Percentiles rank a stretch among this genome's conserved stretches.
Conservation (phyloP, 2,329 filamentous ascomycete genomes). For the Pseudocercospora musae region DNA sequence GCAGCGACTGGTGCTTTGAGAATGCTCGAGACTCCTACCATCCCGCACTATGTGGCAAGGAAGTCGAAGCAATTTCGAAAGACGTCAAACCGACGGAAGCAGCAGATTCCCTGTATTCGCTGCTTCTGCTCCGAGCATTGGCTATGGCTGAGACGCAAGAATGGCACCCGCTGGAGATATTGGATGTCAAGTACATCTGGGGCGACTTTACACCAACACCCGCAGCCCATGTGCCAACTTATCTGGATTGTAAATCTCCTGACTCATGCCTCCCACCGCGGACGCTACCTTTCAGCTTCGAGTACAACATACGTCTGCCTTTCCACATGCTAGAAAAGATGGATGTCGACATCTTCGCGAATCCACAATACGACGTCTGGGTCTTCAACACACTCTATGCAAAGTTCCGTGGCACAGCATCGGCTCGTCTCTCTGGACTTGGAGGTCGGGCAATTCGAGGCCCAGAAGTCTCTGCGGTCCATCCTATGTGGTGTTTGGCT, state of each 20-base stretch:
- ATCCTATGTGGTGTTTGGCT: slow-evolving; percentile 92
- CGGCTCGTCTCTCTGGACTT: slow-evolving; percentile 66
- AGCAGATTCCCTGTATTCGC: slow-evolving; percentile 58
- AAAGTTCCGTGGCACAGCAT: slow-evolving; percentile 91
- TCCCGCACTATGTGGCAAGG: slow-evolving; percentile 54
- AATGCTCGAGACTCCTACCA: slow-evolving; percentile 58
- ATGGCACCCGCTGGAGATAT: slow-evolving; percentile 57
- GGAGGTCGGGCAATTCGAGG: slow-evolving; percentile 62
- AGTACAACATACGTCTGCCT: slow-evolving; percentile 69
- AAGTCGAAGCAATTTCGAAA: slow-evolving; percentile 56
- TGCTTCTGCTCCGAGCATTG: slow-evolving; percentile 57
- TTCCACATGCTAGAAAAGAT: slow-evolving; percentile 79
- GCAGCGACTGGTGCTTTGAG: slow-evolving; percentile 55
- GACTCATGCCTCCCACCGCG: slow-evolving; percentile 37
- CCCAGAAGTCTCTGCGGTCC: slow-evolving; percentile 88
- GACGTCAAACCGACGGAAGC: slow-evolving; percentile 57
- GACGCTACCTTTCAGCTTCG: slow-evolving; percentile 75
- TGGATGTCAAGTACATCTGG: slow-evolving; percentile 63
- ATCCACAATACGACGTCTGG: slow-evolving; percentile 65
- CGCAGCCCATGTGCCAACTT: slow-evolving; percentile 13
- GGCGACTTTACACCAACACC: slow-evolving; percentile 51
- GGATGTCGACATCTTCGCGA: slow-evolving; percentile 71
- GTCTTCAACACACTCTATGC: slow-evolving; percentile 87
- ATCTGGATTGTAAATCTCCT: slow-evolving; percentile 14
- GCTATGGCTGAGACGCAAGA: slow-evolving; percentile 61